Percentiles rank a stretch among this genome's conserved stretches.
phyloP scores from a whole-genome alignment of 164 flowering plant species.

The Stephania yunnanensis region DNA sequence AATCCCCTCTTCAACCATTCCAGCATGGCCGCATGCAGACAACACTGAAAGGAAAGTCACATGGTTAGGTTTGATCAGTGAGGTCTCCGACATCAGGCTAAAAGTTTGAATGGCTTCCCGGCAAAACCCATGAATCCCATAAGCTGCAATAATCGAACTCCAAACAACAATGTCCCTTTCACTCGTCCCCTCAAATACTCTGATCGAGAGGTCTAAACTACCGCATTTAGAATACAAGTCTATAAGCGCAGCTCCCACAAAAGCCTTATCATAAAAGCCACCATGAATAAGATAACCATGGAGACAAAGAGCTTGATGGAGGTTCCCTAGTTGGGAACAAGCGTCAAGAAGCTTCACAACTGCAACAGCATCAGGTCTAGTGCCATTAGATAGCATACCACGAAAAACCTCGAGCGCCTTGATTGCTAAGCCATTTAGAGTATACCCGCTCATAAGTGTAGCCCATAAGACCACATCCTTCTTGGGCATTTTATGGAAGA shows the following conservation, averaged over 20 bases:
- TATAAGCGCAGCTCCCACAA: slow-evolving; percentile 45
- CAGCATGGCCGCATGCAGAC: slow-evolving; percentile 56
- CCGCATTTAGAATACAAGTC: slow-evolving; percentile 61
- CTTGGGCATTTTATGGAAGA: slow-evolving; percentile 34
- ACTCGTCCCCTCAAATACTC: slow-evolving; percentile 25
- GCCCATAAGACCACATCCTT: slow-evolving; percentile 56
- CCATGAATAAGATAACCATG: slow-evolving; percentile 38
- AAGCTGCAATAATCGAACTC: slow-evolving; percentile 53
- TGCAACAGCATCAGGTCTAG: slow-evolving; percentile 44
- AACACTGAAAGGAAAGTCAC: slow-evolving; percentile 47
- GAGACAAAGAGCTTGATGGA: slow-evolving; percentile 46
- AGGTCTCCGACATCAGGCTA: slow-evolving; percentile 27
- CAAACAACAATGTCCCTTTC: slow-evolving; percentile 46
- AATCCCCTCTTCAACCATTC: slow-evolving; percentile 44
- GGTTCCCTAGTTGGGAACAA: slow-evolving; percentile 43
- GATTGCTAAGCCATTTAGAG: slow-evolving; percentile 39
- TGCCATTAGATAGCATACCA: slow-evolving; percentile 31
- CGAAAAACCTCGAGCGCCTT: slow-evolving; percentile 37
- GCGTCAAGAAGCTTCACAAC: slow-evolving; percentile 48
- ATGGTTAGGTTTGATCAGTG: slow-evolving; percentile 35
- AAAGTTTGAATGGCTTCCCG: slow-evolving; percentile 38
- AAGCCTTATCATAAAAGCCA: slow-evolving; percentile 36
- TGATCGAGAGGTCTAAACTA: slow-evolving; percentile 32
- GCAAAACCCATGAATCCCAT: slow-evolving; percentile 49
- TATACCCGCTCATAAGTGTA: slow-evolving; percentile 45